Evolutionary conservation across 2,329 filamentous ascomycete species (phyloP).

Genomic region (Xylariomycetidae sp.): DNA sequence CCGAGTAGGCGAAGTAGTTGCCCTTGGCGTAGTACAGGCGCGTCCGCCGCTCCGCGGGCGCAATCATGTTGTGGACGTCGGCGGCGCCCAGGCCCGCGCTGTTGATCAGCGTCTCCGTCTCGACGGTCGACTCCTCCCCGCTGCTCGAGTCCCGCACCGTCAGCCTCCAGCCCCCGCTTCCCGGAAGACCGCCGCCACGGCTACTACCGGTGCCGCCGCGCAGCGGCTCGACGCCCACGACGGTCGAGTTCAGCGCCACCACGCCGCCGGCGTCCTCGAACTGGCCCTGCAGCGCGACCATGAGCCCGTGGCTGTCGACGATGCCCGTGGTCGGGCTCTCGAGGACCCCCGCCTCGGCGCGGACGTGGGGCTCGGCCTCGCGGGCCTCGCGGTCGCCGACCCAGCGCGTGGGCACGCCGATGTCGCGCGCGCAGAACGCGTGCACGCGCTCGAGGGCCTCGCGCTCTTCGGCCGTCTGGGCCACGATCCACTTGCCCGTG

Average conservation of each 20-base stretch:
- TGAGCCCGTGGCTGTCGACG: slow-evolving; percentile 79
- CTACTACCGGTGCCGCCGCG: slow-evolving; percentile 3
- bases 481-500: slow-evolving; percentile 92
- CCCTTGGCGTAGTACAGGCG: slow-evolving; percentile 84
- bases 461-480: slow-evolving; percentile 70
- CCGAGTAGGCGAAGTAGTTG: slow-evolving; percentile 90
- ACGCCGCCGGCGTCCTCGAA: slow-evolving; percentile 76
- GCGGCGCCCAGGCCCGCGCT: slow-evolving; percentile 78
- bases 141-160: slow-evolving; percentile 42
- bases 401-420: slow-evolving; percentile 67
- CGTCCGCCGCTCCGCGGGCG: slow-evolving; percentile 51
- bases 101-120: slow-evolving; percentile 75
- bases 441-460: slow-evolving; percentile 53
- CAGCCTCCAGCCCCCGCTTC: slow-evolving; percentile 65
- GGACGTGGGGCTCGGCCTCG: slow-evolving; percentile 68
- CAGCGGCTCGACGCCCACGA: slow-evolving; percentile 55
- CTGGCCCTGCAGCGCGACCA: slow-evolving; percentile 72
- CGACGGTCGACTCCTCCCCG: slow-evolving; percentile 55
- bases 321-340: slow-evolving; percentile 86
- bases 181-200: slow-evolving; percentile 31
- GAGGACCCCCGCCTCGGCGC: slow-evolving; percentile 68
- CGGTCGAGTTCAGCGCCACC: slow-evolving; percentile 63
- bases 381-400: slow-evolving; percentile 58
- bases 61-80: slow-evolving; percentile 75
- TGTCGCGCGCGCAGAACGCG: slow-evolving; percentile 32